Base-by-base conservation (phyloP, 768 basidiomycete species). In the Serendipita sp. region DNA sequence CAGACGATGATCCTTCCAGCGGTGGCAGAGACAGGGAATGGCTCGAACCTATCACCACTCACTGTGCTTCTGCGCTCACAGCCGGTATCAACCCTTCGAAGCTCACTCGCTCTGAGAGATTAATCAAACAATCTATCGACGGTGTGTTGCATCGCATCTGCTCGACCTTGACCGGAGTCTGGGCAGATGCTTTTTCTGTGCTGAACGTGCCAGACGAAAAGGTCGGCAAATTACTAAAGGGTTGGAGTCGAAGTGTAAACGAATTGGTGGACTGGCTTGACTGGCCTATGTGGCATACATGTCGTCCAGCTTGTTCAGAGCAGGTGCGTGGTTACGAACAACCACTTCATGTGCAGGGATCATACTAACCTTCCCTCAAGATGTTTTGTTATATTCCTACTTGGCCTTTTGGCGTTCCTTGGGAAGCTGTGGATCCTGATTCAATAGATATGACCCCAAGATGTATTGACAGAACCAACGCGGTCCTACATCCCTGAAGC, bases 241-340 rank as follows among this genome's bases (percentile, higher is more conserved):
- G 13, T 2, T 71, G 70, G 70, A 53, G 7, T 8, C 34, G 46
- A 16, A 63, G 67, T 16, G 41, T 69, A 4, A n/a, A 60, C 1
- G 32, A 30, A 13, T 45, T 71, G 18, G 68, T 70, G 66, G 3
- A 30, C 8, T 71, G 70, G 70, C 65, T 71, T 3, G 70, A 70
- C n/a, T 71, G 70, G 70, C 70, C 62, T 16, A 67, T 69, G 34
- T 71, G 70, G 70, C 65, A 70, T 24, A 70, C 66, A 32, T 71
- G 70, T 34, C 34, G 65, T 5, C 70, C 70, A 32, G 70, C 71
- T 35, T 60, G 56, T n/a, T 2, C 56, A 16, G 56, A 15, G 10
- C 28, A 60, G 24, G 56, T 60, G 35, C 8, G 56, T 32, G 7
- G 1, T 32, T 8, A 10, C 28, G n/a, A 37, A 18, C 8, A 8